A percentile compares a stretch with the other conserved stretches of the same genome.
phyloP scores from a whole-genome alignment of 176 grass and related monocot species.

The Eragrostis curvula region DNA sequence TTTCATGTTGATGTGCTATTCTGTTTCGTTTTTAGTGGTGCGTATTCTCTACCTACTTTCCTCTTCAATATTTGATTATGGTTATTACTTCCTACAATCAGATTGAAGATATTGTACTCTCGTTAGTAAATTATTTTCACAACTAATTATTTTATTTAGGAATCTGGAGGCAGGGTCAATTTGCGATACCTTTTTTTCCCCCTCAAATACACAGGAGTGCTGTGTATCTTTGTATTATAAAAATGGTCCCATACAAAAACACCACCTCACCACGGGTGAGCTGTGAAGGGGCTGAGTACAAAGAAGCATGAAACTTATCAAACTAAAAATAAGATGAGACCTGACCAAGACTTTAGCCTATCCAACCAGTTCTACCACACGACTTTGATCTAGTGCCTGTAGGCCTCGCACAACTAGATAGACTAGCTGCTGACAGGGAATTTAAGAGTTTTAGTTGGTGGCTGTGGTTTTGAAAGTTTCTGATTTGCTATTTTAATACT shows the following conservation, averaged over 20 bases:
- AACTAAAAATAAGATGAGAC: no score
- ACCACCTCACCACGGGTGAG: no score
- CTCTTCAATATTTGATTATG: slow-evolving; percentile 34
- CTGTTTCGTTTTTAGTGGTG: slow-evolving; percentile 30
- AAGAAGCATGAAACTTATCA: no score
- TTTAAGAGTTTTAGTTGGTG: slow-evolving; percentile 1
- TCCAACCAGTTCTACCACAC: no score
- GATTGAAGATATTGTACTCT: not conserved
- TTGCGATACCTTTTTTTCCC: no score
- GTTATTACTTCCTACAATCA: slow-evolving; percentile 10
- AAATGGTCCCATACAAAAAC: no score
- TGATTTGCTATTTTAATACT: not conserved
- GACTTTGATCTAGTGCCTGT: no score
- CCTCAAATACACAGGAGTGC: no score
- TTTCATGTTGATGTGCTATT: slow-evolving; percentile 25
- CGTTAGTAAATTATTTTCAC: not conserved
- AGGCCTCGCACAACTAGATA: no score
- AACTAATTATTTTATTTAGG: slow-evolving; percentile 28
- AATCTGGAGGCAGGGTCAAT: slow-evolving; percentile 11
- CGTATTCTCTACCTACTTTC: not conserved
- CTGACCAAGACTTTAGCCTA: no score
- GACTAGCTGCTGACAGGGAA: not conserved
- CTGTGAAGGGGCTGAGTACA: no score
- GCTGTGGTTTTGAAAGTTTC: not conserved
- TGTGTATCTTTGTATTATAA: no score